Base-by-base conservation (phyloP, 2,329 filamentous ascomycete genomes). In the Colletotrichum zoysiae region DNA sequence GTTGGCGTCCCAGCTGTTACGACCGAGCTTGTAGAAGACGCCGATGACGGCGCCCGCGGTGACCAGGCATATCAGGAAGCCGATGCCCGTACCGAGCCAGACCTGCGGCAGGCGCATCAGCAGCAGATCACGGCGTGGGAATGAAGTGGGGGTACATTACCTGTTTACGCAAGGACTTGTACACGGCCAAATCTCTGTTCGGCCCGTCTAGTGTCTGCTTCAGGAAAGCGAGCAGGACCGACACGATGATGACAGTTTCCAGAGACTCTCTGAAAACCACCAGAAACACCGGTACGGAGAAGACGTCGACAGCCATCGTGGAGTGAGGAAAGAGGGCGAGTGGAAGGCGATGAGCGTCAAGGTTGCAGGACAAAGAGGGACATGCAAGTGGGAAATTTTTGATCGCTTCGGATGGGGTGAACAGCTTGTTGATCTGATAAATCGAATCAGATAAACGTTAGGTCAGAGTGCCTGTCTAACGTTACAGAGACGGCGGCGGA, bases 251-350 rank as follows among this genome's bases (percentile, higher is more conserved):
- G 77, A 89, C 91, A 0, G 92, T 93, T 84, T 97, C 94, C 59
- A 97, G 85, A 53, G 90, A 90, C 83, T 97, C 95, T 78, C 95
- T 91, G 80, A 97, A 96, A 82, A 93, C 91, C 80, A 97, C 93
- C 84, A 97, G 95, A 84, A 97, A 97, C 67, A 97, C 89, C 75
- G 92, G 92, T 30, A 94, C 90, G 74, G 92, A 88, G 81, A 95
- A 95, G 70, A 95, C 90, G 79, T 92, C 88, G 73, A 87, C 86
- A 79, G 91, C 90, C 84, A 88, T 91, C 74, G 42, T 18, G 23
- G 62, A 79, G 67, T n/a, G 11, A 7, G 5, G 6, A 56, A 56
- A 20, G 57, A 30, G 55, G 55, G 38, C 26, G 46, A 51, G 53
- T 35, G 42, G 38, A 38, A 8, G 26, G 23, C 40, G 40, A n/a